Evolutionary conservation across 2,329 filamentous ascomycete genomes (phyloP).

Genomic region (Aspergillus caelatus): DNA sequence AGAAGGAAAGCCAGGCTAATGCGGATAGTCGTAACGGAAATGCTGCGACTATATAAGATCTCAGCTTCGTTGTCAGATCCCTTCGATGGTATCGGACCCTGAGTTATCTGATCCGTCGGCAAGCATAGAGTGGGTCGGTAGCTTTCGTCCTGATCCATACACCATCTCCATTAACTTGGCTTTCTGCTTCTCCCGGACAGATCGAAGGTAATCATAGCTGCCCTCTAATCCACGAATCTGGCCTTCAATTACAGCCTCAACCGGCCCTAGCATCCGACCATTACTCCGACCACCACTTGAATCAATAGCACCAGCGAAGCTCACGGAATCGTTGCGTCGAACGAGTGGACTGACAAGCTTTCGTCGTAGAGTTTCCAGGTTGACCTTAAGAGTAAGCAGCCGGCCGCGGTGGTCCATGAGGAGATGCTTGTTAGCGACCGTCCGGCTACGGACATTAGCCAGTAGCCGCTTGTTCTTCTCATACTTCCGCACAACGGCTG

Average conservation of each 20-base stretch:
- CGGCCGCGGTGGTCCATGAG: slow-evolving; percentile 85
- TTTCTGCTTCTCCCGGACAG: slow-evolving; percentile 77
- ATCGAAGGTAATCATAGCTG: slow-evolving; percentile 76
- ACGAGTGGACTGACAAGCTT: slow-evolving; percentile 86
- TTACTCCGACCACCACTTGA: slow-evolving; percentile 26
- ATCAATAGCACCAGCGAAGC: slow-evolving; percentile 36
- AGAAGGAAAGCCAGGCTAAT: neutral
- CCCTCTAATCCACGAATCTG: slow-evolving; percentile 83
- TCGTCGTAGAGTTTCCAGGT: slow-evolving; percentile 78
- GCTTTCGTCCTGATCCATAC: slow-evolving; percentile 57
- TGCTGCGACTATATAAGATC: neutral
- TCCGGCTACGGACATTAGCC: slow-evolving; percentile 76
- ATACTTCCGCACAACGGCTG: slow-evolving; percentile 79
- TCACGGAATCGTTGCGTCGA: slow-evolving; percentile 61
- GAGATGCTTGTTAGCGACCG: slow-evolving; percentile 82
- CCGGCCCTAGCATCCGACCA: slow-evolving; percentile 63
- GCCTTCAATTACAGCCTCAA: slow-evolving; percentile 65
- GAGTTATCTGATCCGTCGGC: slow-evolving; percentile 24
- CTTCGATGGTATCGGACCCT: slow-evolving; percentile 19
- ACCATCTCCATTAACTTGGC: slow-evolving; percentile 79
- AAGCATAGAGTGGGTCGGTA: slow-evolving; percentile 29
- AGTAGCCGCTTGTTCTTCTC: slow-evolving; percentile 86
- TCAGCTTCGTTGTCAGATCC: slow-evolving; percentile 3
- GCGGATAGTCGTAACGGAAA: neutral
- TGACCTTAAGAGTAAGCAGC: slow-evolving; percentile 80